Evolutionary conservation across 2,329 filamentous ascomycete species (phyloP).

Genomic region (Nemania serpens): DNA sequence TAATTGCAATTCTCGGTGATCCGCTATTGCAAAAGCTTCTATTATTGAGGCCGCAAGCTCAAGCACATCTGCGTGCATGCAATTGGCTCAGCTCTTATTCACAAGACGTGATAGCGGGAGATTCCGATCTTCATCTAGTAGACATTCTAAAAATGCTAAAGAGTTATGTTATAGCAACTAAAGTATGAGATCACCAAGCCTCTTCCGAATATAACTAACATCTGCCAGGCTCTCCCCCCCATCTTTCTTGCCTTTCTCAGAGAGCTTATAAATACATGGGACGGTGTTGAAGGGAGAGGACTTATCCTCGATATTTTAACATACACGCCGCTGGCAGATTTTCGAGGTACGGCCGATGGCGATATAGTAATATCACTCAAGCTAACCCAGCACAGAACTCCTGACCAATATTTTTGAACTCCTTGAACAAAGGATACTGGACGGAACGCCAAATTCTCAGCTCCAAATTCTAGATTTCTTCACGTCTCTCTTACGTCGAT

Average conservation of each 20-base stretch:
- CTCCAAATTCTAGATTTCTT: slow-evolving; percentile 69
- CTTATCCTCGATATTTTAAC: slow-evolving; percentile 63
- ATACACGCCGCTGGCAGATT: slow-evolving; percentile 59
- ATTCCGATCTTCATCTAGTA: slow-evolving; percentile 54
- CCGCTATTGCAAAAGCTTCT: slow-evolving; percentile 79
- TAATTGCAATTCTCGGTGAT: slow-evolving; percentile 76
- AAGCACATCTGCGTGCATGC: slow-evolving; percentile 56
- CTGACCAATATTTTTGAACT: slow-evolving; percentile 53
- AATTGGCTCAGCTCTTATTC: slow-evolving; percentile 64
- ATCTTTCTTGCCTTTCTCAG: slow-evolving; percentile 55
- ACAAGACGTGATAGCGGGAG: slow-evolving; percentile 59
- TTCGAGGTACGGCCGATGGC: slow-evolving; percentile 52
- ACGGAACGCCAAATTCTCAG: slow-evolving; percentile 58
- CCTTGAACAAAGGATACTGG: slow-evolving; percentile 57
- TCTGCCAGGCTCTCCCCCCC: slow-evolving; percentile 49
- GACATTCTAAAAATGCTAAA: slow-evolving; percentile 61
- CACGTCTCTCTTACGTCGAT: slow-evolving; percentile 65
- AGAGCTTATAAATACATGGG: slow-evolving; percentile 63
- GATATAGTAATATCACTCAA: background rate
- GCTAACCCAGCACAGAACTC: slow-evolving; percentile 52
- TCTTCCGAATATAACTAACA: slow-evolving; percentile 20
- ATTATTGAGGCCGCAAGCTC: slow-evolving; percentile 62
- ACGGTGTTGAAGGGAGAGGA: slow-evolving; percentile 59
- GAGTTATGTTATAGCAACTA: slow-evolving; percentile 60
- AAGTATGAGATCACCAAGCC: slow-evolving; percentile 47